Percentiles rank a stretch among this genome's conserved stretches.
phyloP scores from a whole-genome alignment of 2,329 filamentous ascomycete genomes.

The Penicillium nordicum region DNA sequence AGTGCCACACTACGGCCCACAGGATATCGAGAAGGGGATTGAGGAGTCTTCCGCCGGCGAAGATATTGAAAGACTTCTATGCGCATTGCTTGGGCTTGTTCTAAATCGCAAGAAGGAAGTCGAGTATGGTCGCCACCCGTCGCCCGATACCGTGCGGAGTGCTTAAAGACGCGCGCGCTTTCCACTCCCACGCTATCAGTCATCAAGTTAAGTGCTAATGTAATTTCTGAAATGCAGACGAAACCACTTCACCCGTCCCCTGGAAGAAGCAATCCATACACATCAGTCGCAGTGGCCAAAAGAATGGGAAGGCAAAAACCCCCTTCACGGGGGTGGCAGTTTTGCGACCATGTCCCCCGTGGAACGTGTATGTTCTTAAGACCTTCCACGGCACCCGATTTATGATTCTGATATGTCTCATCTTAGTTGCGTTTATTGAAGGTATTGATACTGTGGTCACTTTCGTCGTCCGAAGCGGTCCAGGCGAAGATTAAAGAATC shows the following conservation, averaged over 20 bases:
- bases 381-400: neutral
- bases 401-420: conserved; percentile 7
- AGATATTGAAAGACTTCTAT: conserved; percentile 81
- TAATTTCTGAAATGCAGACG: conserved; percentile 54
- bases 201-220: conserved; percentile 28
- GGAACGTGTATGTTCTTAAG: conserved; percentile 64
- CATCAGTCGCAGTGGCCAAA: conserved; percentile 86
- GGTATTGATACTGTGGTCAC: conserved; percentile 80
- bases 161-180: conserved; percentile 9
- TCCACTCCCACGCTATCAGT: conserved; percentile 5
- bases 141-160: conserved; percentile 13
- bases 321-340: conserved; percentile 71
- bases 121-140: conserved; percentile 65
- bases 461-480: conserved; percentile 81
- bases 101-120: conserved; percentile 98
- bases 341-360: conserved; percentile 80
- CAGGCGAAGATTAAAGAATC: conserved; percentile 77
- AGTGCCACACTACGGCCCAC: conserved; percentile 83
- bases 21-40: conserved; percentile 88
- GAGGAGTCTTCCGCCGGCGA: conserved; percentile 74
- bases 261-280: conserved; percentile 85
- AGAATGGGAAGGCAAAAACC: conserved; percentile 78
- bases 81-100: conserved; percentile 80
- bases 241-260: conserved; percentile 85
- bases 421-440: conserved; percentile 74